Percentiles rank a stretch among this genome's conserved stretches.
phyloP scores from a whole-genome alignment of 2,329 filamentous ascomycete species.

The Colletotrichum nymphaeae region DNA sequence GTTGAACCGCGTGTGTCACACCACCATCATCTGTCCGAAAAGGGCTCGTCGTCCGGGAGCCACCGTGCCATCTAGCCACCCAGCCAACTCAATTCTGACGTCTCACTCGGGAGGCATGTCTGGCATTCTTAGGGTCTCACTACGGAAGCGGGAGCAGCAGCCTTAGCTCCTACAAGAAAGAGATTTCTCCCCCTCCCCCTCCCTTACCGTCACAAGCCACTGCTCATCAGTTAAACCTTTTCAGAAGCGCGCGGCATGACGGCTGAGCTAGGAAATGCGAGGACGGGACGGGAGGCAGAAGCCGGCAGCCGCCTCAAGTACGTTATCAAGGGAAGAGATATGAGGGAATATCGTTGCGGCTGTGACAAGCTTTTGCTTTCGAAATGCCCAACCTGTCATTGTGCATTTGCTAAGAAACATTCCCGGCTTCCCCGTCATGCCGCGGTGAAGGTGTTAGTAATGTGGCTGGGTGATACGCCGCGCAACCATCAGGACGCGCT shows the following conservation, averaged over 20 bases:
- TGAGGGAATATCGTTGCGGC: background rate
- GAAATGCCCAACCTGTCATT: background rate
- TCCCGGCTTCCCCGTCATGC: background rate
- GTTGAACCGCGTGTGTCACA: slow-evolving; percentile 17
- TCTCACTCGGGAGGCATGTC: background rate
- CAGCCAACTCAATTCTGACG: slow-evolving; percentile 26
- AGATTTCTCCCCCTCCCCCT: background rate
- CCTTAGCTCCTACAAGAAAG: slow-evolving; percentile 8
- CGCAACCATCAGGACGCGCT: background rate
- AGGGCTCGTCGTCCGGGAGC: slow-evolving; percentile 19
- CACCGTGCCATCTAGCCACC: background rate
- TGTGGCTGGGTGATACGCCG: background rate
- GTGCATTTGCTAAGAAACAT: background rate
- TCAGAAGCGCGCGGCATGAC: background rate
- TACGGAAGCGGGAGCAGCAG: background rate
- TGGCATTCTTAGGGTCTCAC: background rate
- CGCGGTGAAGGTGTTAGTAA: background rate
- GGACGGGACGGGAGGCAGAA: background rate
- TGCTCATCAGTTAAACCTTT: background rate
- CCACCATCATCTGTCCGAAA: slow-evolving; percentile 21
- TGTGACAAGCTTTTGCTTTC: background rate
- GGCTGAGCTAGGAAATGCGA: background rate
- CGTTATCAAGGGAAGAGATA: background rate
- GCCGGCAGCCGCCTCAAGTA: background rate
- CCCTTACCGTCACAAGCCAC: background rate